These are phyloP conservation scores for Exophiala dermatitidis DNA, from an alignment of 2,329 filamentous ascomycete species.

Conservation along the genomic window DNA sequence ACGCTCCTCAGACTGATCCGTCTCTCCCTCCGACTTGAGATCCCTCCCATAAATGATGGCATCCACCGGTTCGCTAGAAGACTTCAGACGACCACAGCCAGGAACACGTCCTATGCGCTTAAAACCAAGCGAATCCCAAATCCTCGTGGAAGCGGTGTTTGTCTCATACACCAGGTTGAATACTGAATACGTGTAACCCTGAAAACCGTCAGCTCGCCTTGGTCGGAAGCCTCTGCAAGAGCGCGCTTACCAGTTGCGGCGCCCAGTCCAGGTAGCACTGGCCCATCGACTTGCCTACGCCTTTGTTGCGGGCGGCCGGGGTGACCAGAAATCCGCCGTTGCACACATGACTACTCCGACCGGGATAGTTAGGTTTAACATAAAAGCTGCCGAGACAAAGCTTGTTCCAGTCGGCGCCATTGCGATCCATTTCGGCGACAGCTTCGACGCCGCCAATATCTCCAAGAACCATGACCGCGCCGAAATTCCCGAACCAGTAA, in stretches of 20 bases:
- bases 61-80: constrained; percentile 62
- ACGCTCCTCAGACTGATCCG: constrained; percentile 85
- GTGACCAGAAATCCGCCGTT: constrained; percentile 69
- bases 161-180: constrained; percentile 95
- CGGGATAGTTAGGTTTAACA: constrained; percentile 89
- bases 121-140: constrained; percentile 89
- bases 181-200: constrained; percentile 84
- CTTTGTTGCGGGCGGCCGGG: constrained; percentile 63
- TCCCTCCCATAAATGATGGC: constrained; percentile 70
- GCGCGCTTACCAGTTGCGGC: constrained; percentile 48
- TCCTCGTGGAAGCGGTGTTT: constrained; percentile 79
- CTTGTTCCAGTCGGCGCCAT: constrained; percentile 65
- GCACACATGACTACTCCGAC: constrained; percentile 82
- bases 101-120: constrained; percentile 83
- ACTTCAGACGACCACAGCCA: constrained; percentile 61
- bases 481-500: constrained; percentile 91
- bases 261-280: constrained; percentile 72
- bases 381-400: constrained; percentile 85
- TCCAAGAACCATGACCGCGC: constrained; percentile 77
- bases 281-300: constrained; percentile 68
- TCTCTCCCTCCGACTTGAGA: constrained; percentile 59
- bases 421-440: constrained; percentile 41
- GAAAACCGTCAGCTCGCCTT: constrained; percentile 22
- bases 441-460: constrained; percentile 59
- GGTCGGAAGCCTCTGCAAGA: not conserved